Conservation (phyloP, 1,284 basidiomycete genomes). For the Malassezia nana region DNA sequence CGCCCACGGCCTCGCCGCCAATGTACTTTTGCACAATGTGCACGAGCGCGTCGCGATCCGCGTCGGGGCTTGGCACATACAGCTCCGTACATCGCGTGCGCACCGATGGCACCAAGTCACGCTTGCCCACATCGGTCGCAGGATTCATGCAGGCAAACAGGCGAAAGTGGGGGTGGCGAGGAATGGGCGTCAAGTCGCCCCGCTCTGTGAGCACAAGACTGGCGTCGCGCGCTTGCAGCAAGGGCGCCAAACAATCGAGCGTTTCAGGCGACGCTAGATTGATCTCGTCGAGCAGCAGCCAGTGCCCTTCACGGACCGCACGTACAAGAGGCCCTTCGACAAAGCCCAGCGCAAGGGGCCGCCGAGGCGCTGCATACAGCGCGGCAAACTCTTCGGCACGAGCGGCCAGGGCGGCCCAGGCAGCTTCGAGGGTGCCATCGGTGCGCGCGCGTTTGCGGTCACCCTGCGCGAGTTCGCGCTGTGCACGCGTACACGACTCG, state of each 20-base stretch:
- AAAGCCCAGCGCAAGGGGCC: constrained; percentile 62
- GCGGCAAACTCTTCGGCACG: constrained; percentile 68
- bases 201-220: constrained; percentile 90
- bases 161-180: constrained; percentile 86
- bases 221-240: constrained; percentile 72
- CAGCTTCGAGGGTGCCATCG: constrained; percentile 4
- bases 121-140: constrained; percentile 96
- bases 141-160: constrained; percentile 99
- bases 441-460: constrained; percentile 14
- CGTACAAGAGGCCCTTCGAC: constrained; percentile 93
- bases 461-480: constrained; percentile 18
- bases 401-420: constrained; percentile 55
- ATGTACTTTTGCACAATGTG: constrained; percentile 85
- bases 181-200: constrained; percentile 79
- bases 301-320: constrained; percentile 77
- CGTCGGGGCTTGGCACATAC: constrained; percentile 84
- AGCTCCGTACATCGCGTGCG: constrained; percentile 89
- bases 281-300: constrained; percentile 93
- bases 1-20: constrained; percentile 68
- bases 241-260: constrained; percentile 76
- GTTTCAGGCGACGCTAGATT: constrained; percentile 92
- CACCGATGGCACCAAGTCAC: constrained; percentile 81
- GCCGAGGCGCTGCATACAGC: constrained; percentile 32
- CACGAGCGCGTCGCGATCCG: constrained; percentile 79
- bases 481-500: constrained; percentile 59